Percentiles rank a stretch among this genome's conserved stretches.
Evolutionary conservation across 2,329 filamentous ascomycete genomes (phyloP).

Genomic region (Pseudogymnoascus sp.): DNA sequence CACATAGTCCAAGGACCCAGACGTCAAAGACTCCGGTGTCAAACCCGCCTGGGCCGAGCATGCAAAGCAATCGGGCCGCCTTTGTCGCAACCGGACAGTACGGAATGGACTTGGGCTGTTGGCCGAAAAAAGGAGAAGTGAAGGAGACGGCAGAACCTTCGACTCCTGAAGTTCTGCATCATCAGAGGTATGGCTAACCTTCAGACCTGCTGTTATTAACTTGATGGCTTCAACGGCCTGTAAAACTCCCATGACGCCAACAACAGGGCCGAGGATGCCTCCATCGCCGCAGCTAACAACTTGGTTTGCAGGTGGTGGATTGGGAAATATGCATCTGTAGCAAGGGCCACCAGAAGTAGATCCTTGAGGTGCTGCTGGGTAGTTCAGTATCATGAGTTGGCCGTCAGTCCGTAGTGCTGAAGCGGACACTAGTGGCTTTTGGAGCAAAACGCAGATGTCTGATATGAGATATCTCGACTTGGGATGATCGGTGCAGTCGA

Average conservation of each 20-base stretch:
- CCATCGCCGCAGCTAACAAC: slow-evolving; percentile 86
- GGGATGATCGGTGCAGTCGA: slow-evolving; percentile 94
- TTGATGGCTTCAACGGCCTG: slow-evolving; percentile 88
- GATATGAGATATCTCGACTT: slow-evolving; percentile 88
- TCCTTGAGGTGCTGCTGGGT: slow-evolving; percentile 57
- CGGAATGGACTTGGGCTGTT: slow-evolving; percentile 54
- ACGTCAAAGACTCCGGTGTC: slow-evolving; percentile 51
- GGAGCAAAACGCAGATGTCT: slow-evolving; percentile 73
- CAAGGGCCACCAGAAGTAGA: slow-evolving; percentile 63
- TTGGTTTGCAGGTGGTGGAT: slow-evolving; percentile 72
- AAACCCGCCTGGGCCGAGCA: slow-evolving; percentile 61
- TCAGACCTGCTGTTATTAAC: slow-evolving; percentile 46
- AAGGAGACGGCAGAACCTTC: slow-evolving; percentile 16
- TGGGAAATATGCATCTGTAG: slow-evolving; percentile 88
- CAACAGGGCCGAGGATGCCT: slow-evolving; percentile 84
- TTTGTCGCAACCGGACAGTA: slow-evolving; percentile 62
- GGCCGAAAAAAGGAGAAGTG: slow-evolving; percentile 43
- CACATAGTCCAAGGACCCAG: slow-evolving; percentile 69
- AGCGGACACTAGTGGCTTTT: slow-evolving; percentile 77
- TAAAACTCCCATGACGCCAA: slow-evolving; percentile 85
- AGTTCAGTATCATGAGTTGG: slow-evolving; percentile 82
- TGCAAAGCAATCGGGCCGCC: slow-evolving; percentile 63
- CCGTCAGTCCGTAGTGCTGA: slow-evolving; percentile 84
- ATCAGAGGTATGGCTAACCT: slow-evolving; percentile 10
- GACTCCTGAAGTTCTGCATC: not conserved